Percentiles rank a stretch among this genome's conserved stretches.
Evolutionary conservation across 2,329 filamentous ascomycete genomes (phyloP).

Genomic region (Colletotrichum sp.): DNA sequence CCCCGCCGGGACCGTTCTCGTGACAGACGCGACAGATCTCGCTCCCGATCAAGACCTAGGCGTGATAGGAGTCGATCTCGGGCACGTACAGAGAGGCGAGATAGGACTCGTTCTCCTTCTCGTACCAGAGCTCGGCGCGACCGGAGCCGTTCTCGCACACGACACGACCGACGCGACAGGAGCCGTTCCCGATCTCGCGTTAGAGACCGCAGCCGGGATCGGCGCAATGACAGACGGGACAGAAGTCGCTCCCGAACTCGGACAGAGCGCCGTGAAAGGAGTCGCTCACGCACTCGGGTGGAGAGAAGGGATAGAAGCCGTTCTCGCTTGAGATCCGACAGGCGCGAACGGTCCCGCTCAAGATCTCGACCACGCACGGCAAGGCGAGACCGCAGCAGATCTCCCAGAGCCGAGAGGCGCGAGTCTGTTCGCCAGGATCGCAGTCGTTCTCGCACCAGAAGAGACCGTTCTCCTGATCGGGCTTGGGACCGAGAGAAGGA

Average conservation of each 20-base stretch:
- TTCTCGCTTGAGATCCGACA: conserved; percentile 26
- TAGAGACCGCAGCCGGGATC: conserved; percentile 40
- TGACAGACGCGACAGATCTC: conserved; percentile 34
- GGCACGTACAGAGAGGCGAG: conserved; percentile 31
- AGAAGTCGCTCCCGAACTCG: conserved; percentile 32
- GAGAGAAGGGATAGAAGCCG: conserved; percentile 32
- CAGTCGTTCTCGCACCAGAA: conserved; percentile 18
- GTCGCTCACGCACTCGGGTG: conserved; percentile 29
- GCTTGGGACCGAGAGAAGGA: conserved; percentile 12
- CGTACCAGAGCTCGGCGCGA: conserved; percentile 28
- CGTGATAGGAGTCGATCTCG: conserved; percentile 40
- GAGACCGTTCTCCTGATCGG: conserved; percentile 25
- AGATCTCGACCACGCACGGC: conserved; percentile 5
- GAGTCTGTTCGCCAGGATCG: conserved; percentile 22
- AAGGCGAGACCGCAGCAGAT: conserved; percentile 33
- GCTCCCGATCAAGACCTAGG: conserved; percentile 24
- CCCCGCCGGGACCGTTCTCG: conserved; percentile 39
- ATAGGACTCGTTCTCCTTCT: conserved; percentile 43
- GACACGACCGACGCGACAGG: conserved; percentile 33
- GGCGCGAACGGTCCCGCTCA: conserved; percentile 13
- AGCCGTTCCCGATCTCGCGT: conserved; percentile 37
- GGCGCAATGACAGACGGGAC: conserved; percentile 33
- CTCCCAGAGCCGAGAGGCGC: conserved; percentile 21
- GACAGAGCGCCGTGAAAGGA: conserved; percentile 24
- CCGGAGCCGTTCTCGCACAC: conserved; percentile 35